These are phyloP conservation scores for Ehretia macrophylla DNA, from an alignment of 257 asterid genomes.

Conservation along the genomic window DNA sequence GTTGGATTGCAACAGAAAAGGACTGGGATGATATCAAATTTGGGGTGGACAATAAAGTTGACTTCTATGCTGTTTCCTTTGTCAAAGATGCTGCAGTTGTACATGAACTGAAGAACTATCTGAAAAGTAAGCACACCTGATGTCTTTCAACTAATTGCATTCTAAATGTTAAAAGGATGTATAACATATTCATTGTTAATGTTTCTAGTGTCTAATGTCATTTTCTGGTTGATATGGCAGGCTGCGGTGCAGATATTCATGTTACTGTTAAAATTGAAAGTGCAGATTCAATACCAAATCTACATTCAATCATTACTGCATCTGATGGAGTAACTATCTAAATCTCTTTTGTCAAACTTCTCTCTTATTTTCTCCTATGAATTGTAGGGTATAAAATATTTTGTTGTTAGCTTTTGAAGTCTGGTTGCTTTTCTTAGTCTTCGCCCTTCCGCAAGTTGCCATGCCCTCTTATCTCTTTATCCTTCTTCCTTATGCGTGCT, in stretches of 20 bases:
- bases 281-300: slow-evolving; percentile 91
- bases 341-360: slow-evolving; percentile 1
- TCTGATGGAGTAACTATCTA: slow-evolving; percentile 82
- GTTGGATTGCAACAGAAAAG: slow-evolving; percentile 56
- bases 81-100: slow-evolving; percentile 98
- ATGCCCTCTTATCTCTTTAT: not conserved
- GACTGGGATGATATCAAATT: slow-evolving; percentile 98
- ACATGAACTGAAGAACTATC: slow-evolving; percentile 87
- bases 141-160: slow-evolving; percentile 2
- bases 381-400: not conserved
- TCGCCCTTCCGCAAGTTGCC: not conserved
- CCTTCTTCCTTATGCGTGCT: not conserved
- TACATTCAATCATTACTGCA: slow-evolving; percentile 86
- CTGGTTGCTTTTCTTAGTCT: not conserved
- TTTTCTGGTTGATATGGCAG: slow-evolving; percentile 25
- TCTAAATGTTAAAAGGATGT: not conserved
- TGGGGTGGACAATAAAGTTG: slow-evolving; percentile 91
- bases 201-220: not conserved
- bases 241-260: slow-evolving; percentile 80
- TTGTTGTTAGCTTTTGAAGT: too few species aligned
- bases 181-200: not conserved
- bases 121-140: slow-evolving; percentile 46
- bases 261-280: slow-evolving; percentile 95
- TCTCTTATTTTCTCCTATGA: not conserved
- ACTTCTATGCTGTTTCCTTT: slow-evolving; percentile 95